phyloP scores from a whole-genome alignment of 176 grass and related monocot genomes.

The Avena insularis region DNA sequence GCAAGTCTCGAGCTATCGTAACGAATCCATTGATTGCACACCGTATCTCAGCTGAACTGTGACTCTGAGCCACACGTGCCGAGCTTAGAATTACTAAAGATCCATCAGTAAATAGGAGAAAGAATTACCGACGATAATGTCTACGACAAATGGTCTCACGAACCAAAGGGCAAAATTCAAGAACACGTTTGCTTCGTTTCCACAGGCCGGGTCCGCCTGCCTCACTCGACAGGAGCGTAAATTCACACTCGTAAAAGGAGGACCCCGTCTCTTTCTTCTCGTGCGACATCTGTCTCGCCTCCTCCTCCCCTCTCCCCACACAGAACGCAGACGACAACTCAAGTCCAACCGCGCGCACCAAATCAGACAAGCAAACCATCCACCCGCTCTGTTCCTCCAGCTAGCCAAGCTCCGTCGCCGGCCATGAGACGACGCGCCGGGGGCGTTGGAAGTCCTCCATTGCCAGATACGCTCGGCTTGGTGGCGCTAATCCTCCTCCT shows the following conservation, averaged over 20 bases:
- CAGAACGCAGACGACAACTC: not conserved
- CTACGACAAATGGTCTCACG: conserved; percentile 25
- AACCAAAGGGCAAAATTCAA: not conserved
- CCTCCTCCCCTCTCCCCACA: not conserved
- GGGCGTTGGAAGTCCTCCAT: conserved; percentile 4
- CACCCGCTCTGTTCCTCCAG: conserved; percentile 14
- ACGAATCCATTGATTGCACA: not conserved
- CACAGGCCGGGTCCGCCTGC: not conserved
- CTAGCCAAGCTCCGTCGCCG: conserved; percentile 5
- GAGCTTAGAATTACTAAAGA: not conserved
- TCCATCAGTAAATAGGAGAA: not conserved
- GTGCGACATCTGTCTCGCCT: not conserved
- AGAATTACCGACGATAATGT: conserved; percentile 3
- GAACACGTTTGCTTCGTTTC: conserved; percentile 24
- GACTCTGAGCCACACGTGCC: not conserved
- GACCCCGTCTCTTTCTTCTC: conserved; percentile 17
- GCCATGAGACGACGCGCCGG: conserved; percentile 41
- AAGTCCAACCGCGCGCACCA: not conserved
- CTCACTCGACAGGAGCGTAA: conserved; percentile 35
- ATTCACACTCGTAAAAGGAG: conserved; percentile 25
- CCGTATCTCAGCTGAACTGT: not conserved
- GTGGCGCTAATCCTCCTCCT: conserved; percentile 14
- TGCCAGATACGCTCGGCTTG: conserved; percentile 33
- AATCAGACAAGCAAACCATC: conserved; percentile 8
- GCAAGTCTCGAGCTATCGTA: not conserved